Percentiles rank a stretch among this genome's conserved stretches.
Evolutionary conservation across 2,329 filamentous ascomycete species (phyloP).

Genomic region (Graphilbum fragrans): DNA sequence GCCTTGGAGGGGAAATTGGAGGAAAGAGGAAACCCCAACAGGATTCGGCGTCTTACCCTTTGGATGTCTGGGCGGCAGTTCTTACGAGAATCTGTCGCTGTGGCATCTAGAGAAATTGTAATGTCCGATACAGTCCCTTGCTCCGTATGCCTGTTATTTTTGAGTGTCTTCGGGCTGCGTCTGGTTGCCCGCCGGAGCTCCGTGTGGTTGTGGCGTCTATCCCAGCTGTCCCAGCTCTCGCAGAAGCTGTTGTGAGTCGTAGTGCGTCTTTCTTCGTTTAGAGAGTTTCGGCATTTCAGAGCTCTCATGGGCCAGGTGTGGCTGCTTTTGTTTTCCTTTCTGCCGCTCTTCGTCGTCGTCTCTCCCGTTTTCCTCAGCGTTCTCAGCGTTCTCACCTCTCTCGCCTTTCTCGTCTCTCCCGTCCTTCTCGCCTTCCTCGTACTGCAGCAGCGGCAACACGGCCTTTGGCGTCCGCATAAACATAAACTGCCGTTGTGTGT

Average conservation of each 20-base stretch:
- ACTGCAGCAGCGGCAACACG: background rate
- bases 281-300: too few relatives aligned
- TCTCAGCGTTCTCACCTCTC: too few relatives aligned
- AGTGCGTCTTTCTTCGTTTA: too few relatives aligned
- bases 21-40: slow-evolving; percentile 36
- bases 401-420: background rate
- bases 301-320: too few relatives aligned
- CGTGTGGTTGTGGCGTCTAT: too few relatives aligned
- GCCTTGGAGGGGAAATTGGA: slow-evolving; percentile 57
- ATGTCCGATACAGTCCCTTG: slow-evolving; percentile 19
- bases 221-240: too few relatives aligned
- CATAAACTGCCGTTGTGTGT: background rate
- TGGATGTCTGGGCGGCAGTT: slow-evolving; percentile 23
- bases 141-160: background rate
- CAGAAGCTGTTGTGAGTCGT: too few relatives aligned
- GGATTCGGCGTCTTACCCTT: slow-evolving; percentile 46
- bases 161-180: background rate
- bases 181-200: too few relatives aligned
- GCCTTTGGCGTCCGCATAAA: background rate
- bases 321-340: too few relatives aligned
- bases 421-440: background rate
- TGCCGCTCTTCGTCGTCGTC: too few relatives aligned
- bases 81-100: slow-evolving; percentile 7
- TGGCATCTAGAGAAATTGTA: slow-evolving; percentile 23
- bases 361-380: too few relatives aligned